Evolutionary conservation across 2,329 filamentous ascomycete species (phyloP).

Genomic region (Nemania serpens): DNA sequence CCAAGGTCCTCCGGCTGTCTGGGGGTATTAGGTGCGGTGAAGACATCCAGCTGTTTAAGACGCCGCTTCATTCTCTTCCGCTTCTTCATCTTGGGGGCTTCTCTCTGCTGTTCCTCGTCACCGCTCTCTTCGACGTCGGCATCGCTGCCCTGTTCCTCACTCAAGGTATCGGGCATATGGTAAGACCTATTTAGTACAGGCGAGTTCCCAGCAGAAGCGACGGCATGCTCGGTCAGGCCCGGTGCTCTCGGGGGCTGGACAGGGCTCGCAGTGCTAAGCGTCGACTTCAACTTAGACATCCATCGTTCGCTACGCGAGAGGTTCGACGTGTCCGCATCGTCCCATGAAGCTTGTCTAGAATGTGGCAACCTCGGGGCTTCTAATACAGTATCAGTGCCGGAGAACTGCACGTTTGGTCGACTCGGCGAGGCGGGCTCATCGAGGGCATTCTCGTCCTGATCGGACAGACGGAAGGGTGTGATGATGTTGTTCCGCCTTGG

Average conservation of each 20-base stretch:
- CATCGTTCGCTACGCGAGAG: slow-evolving; percentile 68
- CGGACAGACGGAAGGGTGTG: slow-evolving; percentile 9
- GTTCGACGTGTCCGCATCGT: slow-evolving; percentile 63
- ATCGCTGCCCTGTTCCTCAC: slow-evolving; percentile 67
- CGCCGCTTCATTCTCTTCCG: slow-evolving; percentile 66
- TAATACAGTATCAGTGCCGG: slow-evolving; percentile 55
- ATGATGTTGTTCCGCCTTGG: slow-evolving; percentile 25
- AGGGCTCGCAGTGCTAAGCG: slow-evolving; percentile 63
- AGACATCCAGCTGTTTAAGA: slow-evolving; percentile 56
- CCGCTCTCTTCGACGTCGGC: slow-evolving; percentile 86
- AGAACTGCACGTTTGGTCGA: slow-evolving; percentile 78
- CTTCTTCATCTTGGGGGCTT: slow-evolving; percentile 59
- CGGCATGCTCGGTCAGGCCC: slow-evolving; percentile 41
- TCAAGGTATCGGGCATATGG: slow-evolving; percentile 49
- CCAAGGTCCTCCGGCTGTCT: slow-evolving; percentile 50
- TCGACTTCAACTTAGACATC: slow-evolving; percentile 75
- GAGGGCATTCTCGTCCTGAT: slow-evolving; percentile 29
- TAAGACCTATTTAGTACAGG: slow-evolving; percentile 55
- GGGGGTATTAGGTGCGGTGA: slow-evolving; percentile 71
- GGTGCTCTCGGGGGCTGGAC: slow-evolving; percentile 53
- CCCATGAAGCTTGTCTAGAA: slow-evolving; percentile 67
- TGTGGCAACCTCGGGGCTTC: slow-evolving; percentile 54
- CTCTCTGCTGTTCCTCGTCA: slow-evolving; percentile 66
- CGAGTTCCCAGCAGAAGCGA: slow-evolving; percentile 51
- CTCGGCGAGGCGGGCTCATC: slow-evolving; percentile 47